Percentiles rank a stretch among this genome's conserved stretches.
phyloP scores from a whole-genome alignment of 495 filamentous ascomycete species.

The Aspergillus carlsbadensis region DNA sequence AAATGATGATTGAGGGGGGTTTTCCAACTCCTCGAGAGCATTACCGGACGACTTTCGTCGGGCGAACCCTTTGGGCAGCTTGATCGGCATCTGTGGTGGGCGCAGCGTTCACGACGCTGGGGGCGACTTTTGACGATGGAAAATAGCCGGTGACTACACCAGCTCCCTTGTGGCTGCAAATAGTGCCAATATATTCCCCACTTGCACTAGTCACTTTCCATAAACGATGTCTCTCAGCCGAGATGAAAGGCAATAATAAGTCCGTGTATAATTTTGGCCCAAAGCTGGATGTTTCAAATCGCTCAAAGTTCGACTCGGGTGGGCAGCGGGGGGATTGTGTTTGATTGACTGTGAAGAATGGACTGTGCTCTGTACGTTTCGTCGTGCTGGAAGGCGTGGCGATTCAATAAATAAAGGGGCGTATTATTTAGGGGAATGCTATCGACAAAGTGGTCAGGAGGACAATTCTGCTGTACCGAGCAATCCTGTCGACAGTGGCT shows the following conservation, averaged over 20 bases:
- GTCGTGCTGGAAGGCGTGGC: not conserved
- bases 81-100: conserved; percentile 59
- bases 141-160: conserved; percentile 12
- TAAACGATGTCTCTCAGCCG: conserved; percentile 10
- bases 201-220: conserved; percentile 17
- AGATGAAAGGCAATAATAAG: not conserved
- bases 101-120: conserved; percentile 14
- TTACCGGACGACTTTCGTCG: conserved; percentile 69
- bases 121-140: conserved; percentile 12
- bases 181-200: conserved; percentile 8
- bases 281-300: conserved; percentile 17
- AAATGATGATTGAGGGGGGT: conserved; percentile 52
- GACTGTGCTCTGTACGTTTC: conserved; percentile 1
- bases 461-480: conserved; percentile 17
- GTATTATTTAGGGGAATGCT: conserved; percentile 12
- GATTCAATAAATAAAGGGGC: conserved; percentile 16
- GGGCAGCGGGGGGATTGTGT: conserved; percentile 17
- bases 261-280: conserved; percentile 16
- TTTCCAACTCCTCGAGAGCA: conserved; percentile 55
- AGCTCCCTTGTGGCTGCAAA: conserved; percentile 10
- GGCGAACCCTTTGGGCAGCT: conserved; percentile 62
- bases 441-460: conserved; percentile 18
- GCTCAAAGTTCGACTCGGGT: conserved; percentile 16
- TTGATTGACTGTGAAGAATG: conserved; percentile 12
- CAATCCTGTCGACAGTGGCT: conserved; percentile 11